A percentile compares a stretch with the other conserved stretches of the same genome.
These are phyloP conservation scores for Apophysomyces trapeziformis DNA, from an alignment of 371 early-diverging fungal genomes.

Conservation along the genomic window DNA sequence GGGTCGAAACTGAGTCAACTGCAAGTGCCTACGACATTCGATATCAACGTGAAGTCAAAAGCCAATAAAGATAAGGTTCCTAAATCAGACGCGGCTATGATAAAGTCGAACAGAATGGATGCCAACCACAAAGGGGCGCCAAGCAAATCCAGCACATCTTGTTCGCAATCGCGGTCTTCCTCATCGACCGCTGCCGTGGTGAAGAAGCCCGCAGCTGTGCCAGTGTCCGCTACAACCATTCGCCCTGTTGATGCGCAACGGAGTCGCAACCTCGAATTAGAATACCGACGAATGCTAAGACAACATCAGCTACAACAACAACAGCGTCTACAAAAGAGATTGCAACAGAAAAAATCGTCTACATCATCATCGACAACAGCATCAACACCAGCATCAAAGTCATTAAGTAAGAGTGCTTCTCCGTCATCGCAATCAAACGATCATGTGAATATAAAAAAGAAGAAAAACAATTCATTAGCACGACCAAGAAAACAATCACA, in stretches of 20 bases:
- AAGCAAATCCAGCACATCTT: neutral
- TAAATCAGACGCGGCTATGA: constrained; percentile 12
- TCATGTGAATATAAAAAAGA: neutral
- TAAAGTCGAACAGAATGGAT: neutral
- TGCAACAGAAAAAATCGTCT: constrained; percentile 16
- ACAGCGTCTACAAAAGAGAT: neutral
- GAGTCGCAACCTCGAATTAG: constrained; percentile 5
- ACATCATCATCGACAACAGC: constrained; percentile 4
- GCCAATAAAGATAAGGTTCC: constrained; percentile 18
- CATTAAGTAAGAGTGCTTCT: neutral
- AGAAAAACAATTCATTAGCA: neutral
- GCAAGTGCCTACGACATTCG: constrained; percentile 19
- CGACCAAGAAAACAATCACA: constrained; percentile 1
- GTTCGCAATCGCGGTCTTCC: neutral
- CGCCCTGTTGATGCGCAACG: constrained; percentile 9
- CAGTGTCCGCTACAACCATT: neutral
- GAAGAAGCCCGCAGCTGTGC: neutral
- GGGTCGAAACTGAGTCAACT: constrained; percentile 23
- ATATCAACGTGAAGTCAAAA: constrained; percentile 14
- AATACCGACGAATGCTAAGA: constrained; percentile 8
- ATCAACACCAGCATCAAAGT: constrained; percentile 1
- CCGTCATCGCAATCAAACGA: neutral
- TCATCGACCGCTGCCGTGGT: neutral
- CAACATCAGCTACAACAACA: constrained; percentile 12
- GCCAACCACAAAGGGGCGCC: constrained; percentile 4